Base-by-base conservation (phyloP, 768 basidiomycete genomes). In the Lactarius evosmus region DNA sequence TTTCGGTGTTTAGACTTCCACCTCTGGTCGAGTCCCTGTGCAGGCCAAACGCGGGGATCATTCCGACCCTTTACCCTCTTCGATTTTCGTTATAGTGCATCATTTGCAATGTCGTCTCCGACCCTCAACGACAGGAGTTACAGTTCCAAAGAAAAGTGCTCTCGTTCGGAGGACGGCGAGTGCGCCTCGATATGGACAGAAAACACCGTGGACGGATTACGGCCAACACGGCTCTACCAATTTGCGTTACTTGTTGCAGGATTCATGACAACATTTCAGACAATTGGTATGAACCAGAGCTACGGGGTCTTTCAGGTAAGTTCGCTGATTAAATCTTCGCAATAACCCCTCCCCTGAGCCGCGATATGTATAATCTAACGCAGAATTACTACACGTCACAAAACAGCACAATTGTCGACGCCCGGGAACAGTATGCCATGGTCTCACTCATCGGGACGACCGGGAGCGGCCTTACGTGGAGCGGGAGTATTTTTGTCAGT, bases 361-460 rank as follows among this genome's bases (percentile, higher is more conserved):
- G 12, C 22, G 8, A 29, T 12, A 16, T 40, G 3, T 16, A 25
- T 65, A 5, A 29, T 52, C 2, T 19, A 12, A 50, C n/a, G 0
- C 32, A 81, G 79, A 78, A 80, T 61, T 76, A 76, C 16, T 81
- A 81, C 56, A 80, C 79, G 0, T 80, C 79, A 2, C 50, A 71
- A 1, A 63, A 69, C 19, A 76, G 71, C 34, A 75, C 73, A 44
- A 76, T 81, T 22, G 34, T 61, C 1, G 77, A 74, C 41, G 77
- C 74, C 8, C 64, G 69, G 56, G 76, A 72, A 0, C 75, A 76
- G 49, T 78, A 80, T 58, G 77, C 79, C 6, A 62, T 79, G 7
- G 75, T 79, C 1, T 75, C 79, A 0, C 71, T 80, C 4, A 74
- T 79, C 2, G 79, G 80, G 0, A 79, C 78, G 3, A 75, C 80